Percentiles rank a stretch among this genome's conserved stretches.
Evolutionary conservation across 2,329 filamentous ascomycete species (phyloP).

Genomic region (Metarhizium guizhouense): DNA sequence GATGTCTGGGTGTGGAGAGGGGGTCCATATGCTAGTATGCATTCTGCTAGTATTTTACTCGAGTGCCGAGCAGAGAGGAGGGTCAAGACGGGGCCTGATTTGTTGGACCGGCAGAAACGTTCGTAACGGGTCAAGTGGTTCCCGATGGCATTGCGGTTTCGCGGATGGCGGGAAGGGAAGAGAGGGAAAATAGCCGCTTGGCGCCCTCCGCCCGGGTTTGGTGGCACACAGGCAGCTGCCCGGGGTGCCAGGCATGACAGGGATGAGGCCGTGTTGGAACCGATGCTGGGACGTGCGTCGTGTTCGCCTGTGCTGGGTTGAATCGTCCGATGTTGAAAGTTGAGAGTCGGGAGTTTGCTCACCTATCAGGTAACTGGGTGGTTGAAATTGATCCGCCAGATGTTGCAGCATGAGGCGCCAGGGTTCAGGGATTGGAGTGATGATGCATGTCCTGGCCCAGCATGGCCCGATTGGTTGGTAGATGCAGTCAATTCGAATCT

Average conservation of each 20-base stretch:
- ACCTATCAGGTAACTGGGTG: too few relatives aligned
- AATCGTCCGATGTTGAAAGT: background rate
- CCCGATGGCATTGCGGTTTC: background rate
- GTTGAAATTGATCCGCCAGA: too few relatives aligned
- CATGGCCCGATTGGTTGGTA: too few relatives aligned
- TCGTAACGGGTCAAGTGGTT: background rate
- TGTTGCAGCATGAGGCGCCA: too few relatives aligned
- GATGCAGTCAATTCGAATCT: too few relatives aligned
- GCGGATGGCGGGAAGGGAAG: background rate
- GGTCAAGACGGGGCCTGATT: background rate
- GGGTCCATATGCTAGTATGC: too few relatives aligned
- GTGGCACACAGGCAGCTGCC: background rate
- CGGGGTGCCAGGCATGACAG: too few relatives aligned
- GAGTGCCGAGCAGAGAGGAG: background rate
- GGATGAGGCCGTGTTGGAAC: too few relatives aligned
- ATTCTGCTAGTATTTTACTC: background rate
- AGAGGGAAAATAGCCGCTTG: background rate
- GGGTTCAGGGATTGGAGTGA: too few relatives aligned
- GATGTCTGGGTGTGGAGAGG: background rate
- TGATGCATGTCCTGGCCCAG: too few relatives aligned
- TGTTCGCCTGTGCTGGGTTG: background rate
- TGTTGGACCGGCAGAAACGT: background rate
- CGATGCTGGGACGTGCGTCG: background rate
- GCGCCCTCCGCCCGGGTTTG: constrained; percentile 1
- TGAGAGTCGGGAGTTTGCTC: too few relatives aligned